phyloP scores from a whole-genome alignment of 139 green algal species.

The Edaphochlamys debaryana region DNA sequence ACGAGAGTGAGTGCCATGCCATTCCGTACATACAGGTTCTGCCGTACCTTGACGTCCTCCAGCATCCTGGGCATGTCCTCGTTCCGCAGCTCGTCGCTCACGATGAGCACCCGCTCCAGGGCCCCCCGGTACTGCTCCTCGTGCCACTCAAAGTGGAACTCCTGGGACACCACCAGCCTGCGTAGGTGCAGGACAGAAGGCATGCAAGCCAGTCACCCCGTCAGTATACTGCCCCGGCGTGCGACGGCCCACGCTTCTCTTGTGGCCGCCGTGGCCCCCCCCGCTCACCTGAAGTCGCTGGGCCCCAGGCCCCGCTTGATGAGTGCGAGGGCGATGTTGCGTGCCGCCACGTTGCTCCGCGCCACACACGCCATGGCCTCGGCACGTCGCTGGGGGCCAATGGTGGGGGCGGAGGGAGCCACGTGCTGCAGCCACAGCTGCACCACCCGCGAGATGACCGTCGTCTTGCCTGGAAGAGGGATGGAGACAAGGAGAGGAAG shows the following conservation, averaged over 20 bases:
- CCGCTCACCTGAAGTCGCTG: constrained; percentile 22
- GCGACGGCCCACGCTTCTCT: too few species aligned
- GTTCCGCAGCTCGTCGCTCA: constrained; percentile 1
- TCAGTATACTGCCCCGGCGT: too few species aligned
- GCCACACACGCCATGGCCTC: constrained; percentile 23
- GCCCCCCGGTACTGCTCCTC: constrained; percentile 27
- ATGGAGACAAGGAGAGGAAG: not conserved
- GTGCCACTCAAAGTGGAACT: constrained; percentile 42
- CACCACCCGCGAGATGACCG: constrained; percentile 31
- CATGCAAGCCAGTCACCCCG: not conserved
- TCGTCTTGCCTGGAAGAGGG: constrained; percentile 38
- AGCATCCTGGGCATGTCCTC: constrained; percentile 3
- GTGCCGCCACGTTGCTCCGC: constrained; percentile 31
- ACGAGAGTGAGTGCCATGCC: too few species aligned
- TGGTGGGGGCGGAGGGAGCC: not conserved
- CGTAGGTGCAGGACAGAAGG: not conserved
- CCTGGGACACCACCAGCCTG: constrained; percentile 43
- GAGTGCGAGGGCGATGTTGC: constrained; percentile 18
- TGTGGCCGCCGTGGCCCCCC: too few species aligned
- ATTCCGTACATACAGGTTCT: too few species aligned
- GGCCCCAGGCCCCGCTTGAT: constrained; percentile 12
- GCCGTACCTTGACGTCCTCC: constrained; percentile 10
- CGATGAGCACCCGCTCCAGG: constrained; percentile 26
- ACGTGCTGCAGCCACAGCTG: not conserved
- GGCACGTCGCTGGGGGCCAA: not conserved